These are phyloP conservation scores for Crithidia brevicula DNA, from an alignment of 208 protist genomes.

Conservation along the genomic window DNA sequence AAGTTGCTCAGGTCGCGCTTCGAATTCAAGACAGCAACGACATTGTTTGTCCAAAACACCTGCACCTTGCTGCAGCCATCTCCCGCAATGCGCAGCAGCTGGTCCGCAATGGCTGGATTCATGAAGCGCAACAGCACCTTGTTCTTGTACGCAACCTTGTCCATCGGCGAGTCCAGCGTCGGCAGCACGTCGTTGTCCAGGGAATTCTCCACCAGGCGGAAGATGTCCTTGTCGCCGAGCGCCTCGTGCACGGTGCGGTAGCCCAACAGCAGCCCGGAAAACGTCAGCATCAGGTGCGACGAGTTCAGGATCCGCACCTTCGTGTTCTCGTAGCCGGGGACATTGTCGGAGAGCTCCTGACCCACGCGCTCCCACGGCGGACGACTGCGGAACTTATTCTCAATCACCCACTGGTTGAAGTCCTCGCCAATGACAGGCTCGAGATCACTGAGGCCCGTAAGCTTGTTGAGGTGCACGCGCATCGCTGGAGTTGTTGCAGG, in stretches of 20 bases:
- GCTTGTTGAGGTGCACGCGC: slow-evolving; percentile 29
- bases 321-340: slow-evolving; percentile 42
- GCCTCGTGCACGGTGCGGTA: slow-evolving; percentile 42
- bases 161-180: slow-evolving; percentile 37
- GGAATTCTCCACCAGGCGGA: slow-evolving; percentile 28
- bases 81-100: slow-evolving; percentile 44
- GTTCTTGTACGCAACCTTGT: slow-evolving; percentile 42
- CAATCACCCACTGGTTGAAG: slow-evolving; percentile 57
- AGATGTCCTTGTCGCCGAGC: slow-evolving; percentile 36
- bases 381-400: slow-evolving; percentile 41
- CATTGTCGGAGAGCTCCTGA: slow-evolving; percentile 35
- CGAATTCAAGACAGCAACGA: slow-evolving; percentile 20
- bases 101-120: slow-evolving; percentile 41
- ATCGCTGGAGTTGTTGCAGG: slow-evolving; percentile 35
- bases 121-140: slow-evolving; percentile 40
- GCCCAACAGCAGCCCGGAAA: slow-evolving; percentile 36
- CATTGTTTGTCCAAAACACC: slow-evolving; percentile 46
- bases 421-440: slow-evolving; percentile 47
- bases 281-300: slow-evolving; percentile 45
- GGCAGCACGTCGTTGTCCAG: slow-evolving; percentile 37
- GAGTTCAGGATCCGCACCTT: slow-evolving; percentile 52
- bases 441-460: slow-evolving; percentile 25
- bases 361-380: slow-evolving; percentile 44
- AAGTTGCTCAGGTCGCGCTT: slow-evolving; percentile 32
- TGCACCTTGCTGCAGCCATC: slow-evolving; percentile 51